A percentile compares a stretch with the other conserved stretches of the same genome.
These are phyloP conservation scores for Ganoderma resinaceum DNA, from an alignment of 1,284 basidiomycete genomes.

Conservation along the genomic window DNA sequence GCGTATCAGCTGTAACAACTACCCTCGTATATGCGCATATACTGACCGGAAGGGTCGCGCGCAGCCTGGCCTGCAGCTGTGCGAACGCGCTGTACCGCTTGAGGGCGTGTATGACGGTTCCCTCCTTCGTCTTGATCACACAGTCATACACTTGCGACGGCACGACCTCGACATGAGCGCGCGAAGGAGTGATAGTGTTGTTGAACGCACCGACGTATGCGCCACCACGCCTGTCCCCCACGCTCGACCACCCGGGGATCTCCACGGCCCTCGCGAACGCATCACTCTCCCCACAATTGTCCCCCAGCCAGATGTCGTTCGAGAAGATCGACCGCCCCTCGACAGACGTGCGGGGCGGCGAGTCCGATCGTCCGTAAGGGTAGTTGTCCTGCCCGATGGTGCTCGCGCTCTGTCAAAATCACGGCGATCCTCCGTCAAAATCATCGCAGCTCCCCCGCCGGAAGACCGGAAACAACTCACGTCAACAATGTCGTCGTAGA, in stretches of 20 bases:
- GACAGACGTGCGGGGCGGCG: conserved; percentile 38
- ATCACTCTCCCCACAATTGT: conserved; percentile 58
- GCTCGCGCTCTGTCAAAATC: conserved; percentile 23
- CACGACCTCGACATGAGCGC: neutral
- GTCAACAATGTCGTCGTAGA: conserved; percentile 56
- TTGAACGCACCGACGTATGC: conserved; percentile 63
- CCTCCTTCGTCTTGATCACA: conserved; percentile 69
- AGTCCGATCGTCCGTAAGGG: conserved; percentile 29
- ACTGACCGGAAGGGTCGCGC: conserved; percentile 60
- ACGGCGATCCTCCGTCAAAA: neutral
- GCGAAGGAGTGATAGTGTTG: neutral
- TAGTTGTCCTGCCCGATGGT: conserved; percentile 23
- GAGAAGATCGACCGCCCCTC: conserved; percentile 68
- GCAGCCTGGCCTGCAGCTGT: conserved; percentile 58
- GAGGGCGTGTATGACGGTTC: conserved; percentile 68
- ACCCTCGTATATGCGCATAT: conserved; percentile 5
- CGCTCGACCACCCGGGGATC: conserved; percentile 72
- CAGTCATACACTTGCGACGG: conserved; percentile 62
- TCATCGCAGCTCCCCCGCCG: neutral
- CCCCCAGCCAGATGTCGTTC: conserved; percentile 65
- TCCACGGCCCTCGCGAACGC: conserved; percentile 68
- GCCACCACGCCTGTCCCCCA: conserved; percentile 65
- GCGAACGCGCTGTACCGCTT: conserved; percentile 79
- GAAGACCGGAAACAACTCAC: conserved; percentile 35
- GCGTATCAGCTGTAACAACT: neutral